Percentiles rank a stretch among this genome's conserved stretches.
Evolutionary conservation across 192 early-diverging fungal species (phyloP).

Genomic region (Coemansia sp.): DNA sequence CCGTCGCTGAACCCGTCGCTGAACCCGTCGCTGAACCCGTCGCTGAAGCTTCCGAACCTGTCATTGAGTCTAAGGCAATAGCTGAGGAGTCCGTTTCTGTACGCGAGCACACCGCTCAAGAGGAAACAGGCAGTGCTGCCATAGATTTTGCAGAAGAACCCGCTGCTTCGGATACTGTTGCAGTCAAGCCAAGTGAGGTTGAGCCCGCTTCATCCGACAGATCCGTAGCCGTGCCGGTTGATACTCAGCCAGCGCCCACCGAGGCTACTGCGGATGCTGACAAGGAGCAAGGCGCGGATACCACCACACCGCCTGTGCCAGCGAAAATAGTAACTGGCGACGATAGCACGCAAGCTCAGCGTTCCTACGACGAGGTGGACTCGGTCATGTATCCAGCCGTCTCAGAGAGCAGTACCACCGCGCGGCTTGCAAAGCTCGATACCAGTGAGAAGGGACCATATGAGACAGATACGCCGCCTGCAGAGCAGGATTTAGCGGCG

Average conservation of each 20-base stretch:
- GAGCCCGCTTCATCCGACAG: background rate
- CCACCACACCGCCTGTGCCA: background rate
- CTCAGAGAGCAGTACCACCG: background rate
- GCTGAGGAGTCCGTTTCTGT: background rate
- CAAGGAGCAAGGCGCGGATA: constrained; percentile 5
- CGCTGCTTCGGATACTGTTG: background rate
- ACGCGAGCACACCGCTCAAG: background rate
- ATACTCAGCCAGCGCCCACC: background rate
- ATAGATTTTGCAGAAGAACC: background rate
- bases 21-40: background rate
- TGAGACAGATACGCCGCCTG: background rate
- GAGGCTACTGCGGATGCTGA: background rate
- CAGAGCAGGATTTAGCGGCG: constrained; percentile 10
- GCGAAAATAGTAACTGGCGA: background rate
- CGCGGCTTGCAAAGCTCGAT: background rate
- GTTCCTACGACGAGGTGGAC: constrained; percentile 20
- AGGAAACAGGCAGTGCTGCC: background rate
- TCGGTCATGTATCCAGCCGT: constrained; percentile 12
- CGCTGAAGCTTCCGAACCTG: background rate
- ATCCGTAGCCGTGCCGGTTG: background rate
- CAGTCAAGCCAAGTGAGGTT: constrained; percentile 8
- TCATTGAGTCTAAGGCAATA: background rate
- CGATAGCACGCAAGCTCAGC: background rate
- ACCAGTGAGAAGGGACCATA: background rate
- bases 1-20: background rate